phyloP scores from a whole-genome alignment of 441 rosid species.

The Gossypium davidsonii region DNA sequence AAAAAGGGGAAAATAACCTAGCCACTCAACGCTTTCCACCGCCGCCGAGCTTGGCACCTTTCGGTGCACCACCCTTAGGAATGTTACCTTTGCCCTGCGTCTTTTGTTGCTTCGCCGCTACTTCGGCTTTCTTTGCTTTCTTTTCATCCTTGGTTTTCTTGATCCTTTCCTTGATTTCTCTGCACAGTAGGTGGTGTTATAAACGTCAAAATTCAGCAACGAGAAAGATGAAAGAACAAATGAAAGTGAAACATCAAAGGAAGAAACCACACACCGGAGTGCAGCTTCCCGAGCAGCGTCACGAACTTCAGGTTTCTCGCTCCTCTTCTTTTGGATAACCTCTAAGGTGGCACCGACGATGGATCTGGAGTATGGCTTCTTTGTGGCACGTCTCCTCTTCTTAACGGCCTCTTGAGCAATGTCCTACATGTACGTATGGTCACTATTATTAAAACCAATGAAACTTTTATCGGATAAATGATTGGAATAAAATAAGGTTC shows the following conservation, averaged over 20 bases:
- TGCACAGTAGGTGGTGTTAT: conserved; percentile 17
- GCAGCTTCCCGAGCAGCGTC: conserved; percentile 93
- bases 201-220: neutral
- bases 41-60: conserved; percentile 74
- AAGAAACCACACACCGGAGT: conserved; percentile 43
- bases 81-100: conserved; percentile 42
- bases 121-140: conserved; percentile 86
- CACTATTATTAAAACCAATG: neutral
- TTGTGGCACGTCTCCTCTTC: conserved; percentile 70
- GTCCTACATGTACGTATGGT: conserved; percentile 32
- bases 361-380: conserved; percentile 85
- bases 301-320: conserved; percentile 87
- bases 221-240: neutral
- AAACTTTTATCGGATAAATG: neutral
- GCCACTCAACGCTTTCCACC: conserved; percentile 72
- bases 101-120: conserved; percentile 55
- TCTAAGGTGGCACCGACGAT: conserved; percentile 86
- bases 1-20: neutral
- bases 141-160: conserved; percentile 86
- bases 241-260: neutral
- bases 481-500: neutral
- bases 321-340: conserved; percentile 74
- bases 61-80: conserved; percentile 44
- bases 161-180: conserved; percentile 86
- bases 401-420: conserved; percentile 76